A percentile compares a stretch with the other conserved stretches of the same genome.
phyloP scores from a whole-genome alignment of 2,329 filamentous ascomycete genomes.

The Byssochlamys sp. region DNA sequence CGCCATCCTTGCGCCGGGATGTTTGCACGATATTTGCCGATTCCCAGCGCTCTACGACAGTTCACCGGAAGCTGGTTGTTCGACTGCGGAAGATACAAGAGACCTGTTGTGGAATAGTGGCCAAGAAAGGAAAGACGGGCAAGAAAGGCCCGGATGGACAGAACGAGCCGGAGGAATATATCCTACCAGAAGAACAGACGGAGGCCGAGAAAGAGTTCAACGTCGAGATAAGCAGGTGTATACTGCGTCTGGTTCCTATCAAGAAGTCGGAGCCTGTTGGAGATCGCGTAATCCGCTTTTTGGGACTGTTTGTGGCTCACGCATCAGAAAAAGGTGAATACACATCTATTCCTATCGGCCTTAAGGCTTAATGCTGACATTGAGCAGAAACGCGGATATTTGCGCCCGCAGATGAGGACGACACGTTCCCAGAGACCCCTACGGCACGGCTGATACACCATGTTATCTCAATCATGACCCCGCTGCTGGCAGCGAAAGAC shows the following conservation, averaged over 20 bases:
- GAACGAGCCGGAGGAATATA: conserved; percentile 42
- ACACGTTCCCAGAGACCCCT: conserved; percentile 69
- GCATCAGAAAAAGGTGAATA: conserved; percentile 47
- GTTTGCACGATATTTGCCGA: conserved; percentile 66
- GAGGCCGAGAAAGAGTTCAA: conserved; percentile 84
- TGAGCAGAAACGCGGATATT: conserved; percentile 59
- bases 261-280: conserved; percentile 87
- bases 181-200: conserved; percentile 45
- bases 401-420: conserved; percentile 54
- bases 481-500: conserved; percentile 76
- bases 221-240: conserved; percentile 69
- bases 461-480: conserved; percentile 63
- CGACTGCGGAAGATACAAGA: conserved; percentile 86
- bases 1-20: conserved; percentile 57
- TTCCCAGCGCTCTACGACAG: conserved; percentile 79
- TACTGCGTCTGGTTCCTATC: conserved; percentile 70
- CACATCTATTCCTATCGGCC: background rate
- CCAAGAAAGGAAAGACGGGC: conserved; percentile 25
- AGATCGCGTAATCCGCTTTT: conserved; percentile 74
- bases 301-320: conserved; percentile 75
- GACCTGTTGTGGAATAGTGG: conserved; percentile 55
- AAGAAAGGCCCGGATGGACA: conserved; percentile 38
- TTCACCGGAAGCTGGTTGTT: conserved; percentile 80
- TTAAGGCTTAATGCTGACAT: conserved; percentile 7
- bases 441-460: conserved; percentile 67